A percentile compares a stretch with the other conserved stretches of the same genome.
Conservation (phyloP, 441 rosid species). For the Hura crepitans region DNA sequence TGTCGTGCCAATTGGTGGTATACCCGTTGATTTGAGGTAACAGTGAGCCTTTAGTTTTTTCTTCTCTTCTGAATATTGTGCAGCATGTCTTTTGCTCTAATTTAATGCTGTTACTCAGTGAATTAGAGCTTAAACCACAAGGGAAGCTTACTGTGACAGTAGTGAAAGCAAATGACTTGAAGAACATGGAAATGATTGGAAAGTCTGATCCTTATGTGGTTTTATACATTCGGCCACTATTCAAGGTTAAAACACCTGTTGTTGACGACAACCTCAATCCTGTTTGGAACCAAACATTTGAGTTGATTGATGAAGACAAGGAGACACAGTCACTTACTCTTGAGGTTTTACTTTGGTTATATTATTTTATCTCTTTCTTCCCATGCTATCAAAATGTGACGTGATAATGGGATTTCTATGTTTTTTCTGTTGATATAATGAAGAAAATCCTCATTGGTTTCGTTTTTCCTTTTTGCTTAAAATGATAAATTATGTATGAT, state of each 20-base stretch:
- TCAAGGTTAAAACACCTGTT: slow-evolving; percentile 73
- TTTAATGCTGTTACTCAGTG: slow-evolving; percentile 42
- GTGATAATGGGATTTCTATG: not conserved
- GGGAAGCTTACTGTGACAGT: slow-evolving; percentile 68
- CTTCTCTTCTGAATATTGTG: not conserved
- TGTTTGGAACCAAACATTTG: slow-evolving; percentile 79
- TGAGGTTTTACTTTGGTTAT: slow-evolving; percentile 46
- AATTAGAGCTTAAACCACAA: slow-evolving; percentile 89
- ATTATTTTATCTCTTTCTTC: slow-evolving; percentile 7
- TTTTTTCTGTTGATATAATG: slow-evolving; percentile 15
- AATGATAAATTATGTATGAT: not conserved
- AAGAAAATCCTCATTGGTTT: not conserved
- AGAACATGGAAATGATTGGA: slow-evolving; percentile 97
- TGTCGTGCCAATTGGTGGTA: slow-evolving; percentile 91
- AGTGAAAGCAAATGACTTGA: slow-evolving; percentile 70
- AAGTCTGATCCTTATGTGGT: slow-evolving; percentile 92
- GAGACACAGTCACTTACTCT: slow-evolving; percentile 75
- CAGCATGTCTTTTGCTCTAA: not conserved
- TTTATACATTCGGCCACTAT: slow-evolving; percentile 64
- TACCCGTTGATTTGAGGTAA: slow-evolving; percentile 83
- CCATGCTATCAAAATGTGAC: not conserved
- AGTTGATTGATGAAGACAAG: slow-evolving; percentile 89
- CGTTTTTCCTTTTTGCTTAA: not conserved
- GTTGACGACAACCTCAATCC: slow-evolving; percentile 89
- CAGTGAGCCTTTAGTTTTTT: slow-evolving; percentile 7